Conservation (phyloP, 1,284 basidiomycete genomes). For the Singerocomus inundabilis region DNA sequence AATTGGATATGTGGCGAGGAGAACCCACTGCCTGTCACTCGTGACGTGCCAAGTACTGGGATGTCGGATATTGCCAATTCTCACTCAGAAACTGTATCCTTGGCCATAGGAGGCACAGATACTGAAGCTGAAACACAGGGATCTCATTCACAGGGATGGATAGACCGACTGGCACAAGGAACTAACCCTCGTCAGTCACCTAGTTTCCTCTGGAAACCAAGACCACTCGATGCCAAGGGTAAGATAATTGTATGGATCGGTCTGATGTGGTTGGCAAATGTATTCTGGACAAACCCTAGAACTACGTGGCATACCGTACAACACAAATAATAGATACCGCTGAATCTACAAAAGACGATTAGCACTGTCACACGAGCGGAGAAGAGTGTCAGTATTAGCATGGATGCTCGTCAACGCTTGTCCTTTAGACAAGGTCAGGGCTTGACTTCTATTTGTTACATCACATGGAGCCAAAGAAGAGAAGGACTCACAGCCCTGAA, state of each 20-base stretch:
- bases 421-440: slow-evolving; percentile 76
- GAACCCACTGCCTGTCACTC: slow-evolving; percentile 34
- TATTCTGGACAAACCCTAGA: slow-evolving; percentile 49
- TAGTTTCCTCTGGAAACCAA: slow-evolving; percentile 21
- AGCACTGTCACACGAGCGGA: slow-evolving; percentile 6
- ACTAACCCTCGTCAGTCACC: slow-evolving; percentile 27
- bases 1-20: slow-evolving; percentile 58
- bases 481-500: slow-evolving; percentile 39
- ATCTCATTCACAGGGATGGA: slow-evolving; percentile 48
- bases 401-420: slow-evolving; percentile 69
- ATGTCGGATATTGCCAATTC: not conserved
- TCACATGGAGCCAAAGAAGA: slow-evolving; percentile 41
- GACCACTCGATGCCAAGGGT: slow-evolving; percentile 31
- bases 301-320: slow-evolving; percentile 1
- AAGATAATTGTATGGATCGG: slow-evolving; percentile 37
- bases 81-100: slow-evolving; percentile 12
- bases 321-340: not conserved
- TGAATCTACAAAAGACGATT: slow-evolving; percentile 13
- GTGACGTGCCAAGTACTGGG: slow-evolving; percentile 4
- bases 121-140: slow-evolving; percentile 36
- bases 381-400: slow-evolving; percentile 71
- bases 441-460: slow-evolving; percentile 84
- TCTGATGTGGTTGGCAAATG: slow-evolving; percentile 57
- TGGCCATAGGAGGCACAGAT: slow-evolving; percentile 6
- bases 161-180: slow-evolving; percentile 51